These are phyloP conservation scores for Stachybotrys elegans DNA, from an alignment of 2,329 filamentous ascomycete species.

Conservation along the genomic window DNA sequence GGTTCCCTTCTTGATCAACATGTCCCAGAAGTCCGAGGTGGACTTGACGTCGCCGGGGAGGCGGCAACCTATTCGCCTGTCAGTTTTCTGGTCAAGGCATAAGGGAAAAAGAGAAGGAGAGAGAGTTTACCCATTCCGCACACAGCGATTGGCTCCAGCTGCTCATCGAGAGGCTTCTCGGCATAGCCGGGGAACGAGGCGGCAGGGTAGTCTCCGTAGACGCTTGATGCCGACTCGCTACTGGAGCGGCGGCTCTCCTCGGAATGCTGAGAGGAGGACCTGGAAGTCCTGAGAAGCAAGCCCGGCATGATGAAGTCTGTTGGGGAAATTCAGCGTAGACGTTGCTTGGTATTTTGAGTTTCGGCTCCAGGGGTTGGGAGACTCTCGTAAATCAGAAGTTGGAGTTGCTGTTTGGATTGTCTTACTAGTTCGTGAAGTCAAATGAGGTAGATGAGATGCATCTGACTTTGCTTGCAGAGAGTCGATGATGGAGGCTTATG, in stretches of 20 bases:
- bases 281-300: not conserved
- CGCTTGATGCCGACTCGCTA: not conserved
- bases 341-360: not conserved
- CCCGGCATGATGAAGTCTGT: not conserved
- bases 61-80: slow-evolving; percentile 1
- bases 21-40: not conserved
- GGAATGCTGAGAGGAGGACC: not conserved
- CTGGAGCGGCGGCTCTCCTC: not conserved
- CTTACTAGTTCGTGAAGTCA: not conserved
- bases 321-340: not conserved
- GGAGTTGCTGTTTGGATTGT: not conserved
- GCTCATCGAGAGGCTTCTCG: slow-evolving; percentile 10
- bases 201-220: slow-evolving; percentile 5
- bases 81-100: not conserved
- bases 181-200: slow-evolving; percentile 9
- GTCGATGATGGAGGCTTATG: not conserved
- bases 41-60: slow-evolving; percentile 1
- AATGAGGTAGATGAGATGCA: not conserved
- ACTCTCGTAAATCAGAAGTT: not conserved
- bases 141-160: slow-evolving; percentile 12
- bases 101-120: not conserved
- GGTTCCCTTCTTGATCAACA: slow-evolving; percentile 2
- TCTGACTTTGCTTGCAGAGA: not conserved
- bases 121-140: slow-evolving; percentile 12
- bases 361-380: not conserved